A percentile compares a stretch with the other conserved stretches of the same genome.
phyloP scores from a whole-genome alignment of 495 filamentous ascomycete genomes.

The Xylaria cubensis region DNA sequence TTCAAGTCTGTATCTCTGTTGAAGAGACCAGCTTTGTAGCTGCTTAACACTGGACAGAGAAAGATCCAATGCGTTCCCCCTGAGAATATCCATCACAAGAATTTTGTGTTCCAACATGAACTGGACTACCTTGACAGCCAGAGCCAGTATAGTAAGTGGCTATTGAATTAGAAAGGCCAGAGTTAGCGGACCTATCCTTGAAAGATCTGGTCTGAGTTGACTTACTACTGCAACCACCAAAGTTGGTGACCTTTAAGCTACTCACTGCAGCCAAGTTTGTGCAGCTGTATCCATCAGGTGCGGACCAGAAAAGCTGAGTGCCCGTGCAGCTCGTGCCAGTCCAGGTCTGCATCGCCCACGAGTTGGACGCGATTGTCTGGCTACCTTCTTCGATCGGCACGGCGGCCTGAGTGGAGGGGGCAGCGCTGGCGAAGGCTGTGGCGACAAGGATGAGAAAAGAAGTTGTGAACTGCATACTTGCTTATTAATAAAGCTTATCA shows the following conservation, averaged over 20 bases:
- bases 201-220: background rate
- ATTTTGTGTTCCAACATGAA: background rate
- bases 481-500: background rate
- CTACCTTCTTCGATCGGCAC: background rate
- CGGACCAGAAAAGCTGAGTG: background rate
- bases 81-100: background rate
- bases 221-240: slow-evolving; percentile 5
- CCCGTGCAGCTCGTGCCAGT: slow-evolving; percentile 1
- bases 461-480: background rate
- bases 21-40: background rate
- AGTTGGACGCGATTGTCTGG: background rate
- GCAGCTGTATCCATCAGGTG: background rate
- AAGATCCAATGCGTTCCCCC: background rate
- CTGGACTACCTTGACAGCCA: background rate
- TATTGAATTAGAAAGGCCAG: background rate
- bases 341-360: background rate
- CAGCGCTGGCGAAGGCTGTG: background rate
- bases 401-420: background rate
- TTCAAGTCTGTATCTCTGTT: background rate
- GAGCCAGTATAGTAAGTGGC: background rate
- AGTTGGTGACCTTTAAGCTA: slow-evolving; percentile 3
- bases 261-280: slow-evolving; percentile 1
- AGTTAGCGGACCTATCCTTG: background rate
- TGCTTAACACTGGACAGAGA: slow-evolving; percentile 2
- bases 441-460: background rate